phyloP scores from a whole-genome alignment of 2,329 filamentous ascomycete genomes.

The Cercospora sesami region DNA sequence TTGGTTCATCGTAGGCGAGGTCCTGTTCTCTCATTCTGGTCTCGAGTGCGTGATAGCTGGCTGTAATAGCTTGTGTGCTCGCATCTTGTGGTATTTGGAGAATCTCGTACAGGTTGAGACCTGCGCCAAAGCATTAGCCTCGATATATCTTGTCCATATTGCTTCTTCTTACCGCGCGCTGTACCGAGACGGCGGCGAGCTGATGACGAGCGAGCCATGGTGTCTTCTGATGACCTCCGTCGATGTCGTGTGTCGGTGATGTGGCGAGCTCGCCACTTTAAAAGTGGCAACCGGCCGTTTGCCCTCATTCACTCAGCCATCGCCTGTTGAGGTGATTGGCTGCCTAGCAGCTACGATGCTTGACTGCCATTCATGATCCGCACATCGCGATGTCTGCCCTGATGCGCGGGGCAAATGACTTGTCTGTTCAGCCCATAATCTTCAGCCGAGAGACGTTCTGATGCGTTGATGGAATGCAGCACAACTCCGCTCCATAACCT shows the following conservation, averaged over 20 bases:
- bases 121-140: not conserved
- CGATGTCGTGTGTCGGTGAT: not conserved
- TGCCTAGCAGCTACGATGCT: not conserved
- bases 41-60: not conserved
- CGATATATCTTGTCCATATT: not conserved
- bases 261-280: not conserved
- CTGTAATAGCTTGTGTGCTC: not conserved
- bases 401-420: not conserved
- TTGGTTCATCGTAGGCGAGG: constrained; percentile 16
- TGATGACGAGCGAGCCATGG: not conserved
- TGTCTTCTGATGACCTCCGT: not conserved
- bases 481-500: constrained; percentile 27
- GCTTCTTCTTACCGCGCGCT: not conserved
- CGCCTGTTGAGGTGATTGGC: not conserved
- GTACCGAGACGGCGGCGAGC: not conserved
- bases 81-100: constrained; percentile 13
- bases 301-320: not conserved
- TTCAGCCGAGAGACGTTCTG: constrained; percentile 30
- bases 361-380: not conserved
- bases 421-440: not conserved
- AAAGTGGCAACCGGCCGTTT: not conserved
- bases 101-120: constrained; percentile 1
- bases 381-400: not conserved
- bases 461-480: constrained; percentile 32
- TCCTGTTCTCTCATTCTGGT: not conserved